phyloP scores from a whole-genome alignment of 2,329 filamentous ascomycete species.

The Ciborinia camelliae region DNA sequence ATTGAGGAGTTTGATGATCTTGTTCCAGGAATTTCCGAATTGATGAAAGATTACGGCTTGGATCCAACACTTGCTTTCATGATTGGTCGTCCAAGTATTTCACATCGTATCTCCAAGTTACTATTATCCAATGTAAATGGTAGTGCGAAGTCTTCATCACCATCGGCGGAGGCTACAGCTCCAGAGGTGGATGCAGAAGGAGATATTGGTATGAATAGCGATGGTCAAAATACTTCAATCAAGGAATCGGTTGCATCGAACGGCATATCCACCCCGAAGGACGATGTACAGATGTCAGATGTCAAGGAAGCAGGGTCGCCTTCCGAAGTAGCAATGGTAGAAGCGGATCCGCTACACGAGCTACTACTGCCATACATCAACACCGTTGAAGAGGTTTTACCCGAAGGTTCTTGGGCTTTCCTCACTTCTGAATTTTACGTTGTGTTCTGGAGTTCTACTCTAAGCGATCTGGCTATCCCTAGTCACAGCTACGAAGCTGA shows the following conservation, averaged over 20 bases:
- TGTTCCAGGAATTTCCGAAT: conserved; percentile 69
- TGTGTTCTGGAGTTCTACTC: conserved; percentile 86
- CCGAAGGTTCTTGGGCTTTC: conserved; percentile 61
- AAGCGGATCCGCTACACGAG: conserved; percentile 53
- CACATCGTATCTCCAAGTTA: conserved; percentile 53
- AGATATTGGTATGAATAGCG: conserved; percentile 45
- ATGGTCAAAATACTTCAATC: conserved; percentile 20
- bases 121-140: conserved; percentile 28
- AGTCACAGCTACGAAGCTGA: conserved; percentile 76
- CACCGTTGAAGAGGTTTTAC: conserved; percentile 59
- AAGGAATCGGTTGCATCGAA: conserved; percentile 17
- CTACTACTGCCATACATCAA: conserved; percentile 72
- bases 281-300: conserved; percentile 44
- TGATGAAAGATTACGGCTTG: conserved; percentile 77
- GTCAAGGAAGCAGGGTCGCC: conserved; percentile 28
- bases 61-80: conserved; percentile 80
- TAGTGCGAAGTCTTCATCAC: conserved; percentile 21
- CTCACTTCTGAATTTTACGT: conserved; percentile 80
- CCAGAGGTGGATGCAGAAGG: conserved; percentile 49
- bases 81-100: conserved; percentile 72
- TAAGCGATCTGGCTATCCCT: conserved; percentile 76
- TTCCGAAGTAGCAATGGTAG: conserved; percentile 44
- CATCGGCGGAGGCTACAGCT: conserved; percentile 7
- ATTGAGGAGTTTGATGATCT: conserved; percentile 72
- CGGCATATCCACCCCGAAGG: conserved; percentile 23